Percentiles rank a stretch among this genome's conserved stretches.
phyloP scores from a whole-genome alignment of 371 early-diverging fungal genomes.

The Massospora cicadina region DNA sequence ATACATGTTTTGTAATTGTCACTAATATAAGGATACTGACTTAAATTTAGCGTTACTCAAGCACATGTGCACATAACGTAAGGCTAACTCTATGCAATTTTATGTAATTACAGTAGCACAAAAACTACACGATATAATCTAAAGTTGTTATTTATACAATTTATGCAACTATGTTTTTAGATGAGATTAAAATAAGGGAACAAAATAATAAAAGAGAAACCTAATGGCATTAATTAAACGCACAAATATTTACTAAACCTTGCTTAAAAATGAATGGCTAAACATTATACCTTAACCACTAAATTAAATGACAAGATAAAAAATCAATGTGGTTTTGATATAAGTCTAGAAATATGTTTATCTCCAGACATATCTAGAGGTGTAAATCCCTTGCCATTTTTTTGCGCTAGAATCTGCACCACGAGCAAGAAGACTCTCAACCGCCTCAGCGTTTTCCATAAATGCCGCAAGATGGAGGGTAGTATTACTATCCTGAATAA shows the following conservation, averaged over 20 bases:
- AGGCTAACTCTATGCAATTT: too few species aligned
- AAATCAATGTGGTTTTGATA: background rate
- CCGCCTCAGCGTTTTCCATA: constrained; percentile 26
- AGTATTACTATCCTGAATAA: constrained; percentile 21
- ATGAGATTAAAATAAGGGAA: background rate
- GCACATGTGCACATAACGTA: too few species aligned
- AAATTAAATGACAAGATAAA: background rate
- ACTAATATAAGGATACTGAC: too few species aligned
- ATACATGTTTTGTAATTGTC: too few species aligned
- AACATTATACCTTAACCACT: too few species aligned
- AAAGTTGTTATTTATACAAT: background rate
- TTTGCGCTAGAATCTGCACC: constrained; percentile 21
- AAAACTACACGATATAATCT: too few species aligned
- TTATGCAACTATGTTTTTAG: background rate
- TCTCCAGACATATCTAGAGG: constrained; percentile 19
- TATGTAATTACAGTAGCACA: too few species aligned
- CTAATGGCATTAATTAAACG: background rate
- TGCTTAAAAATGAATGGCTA: too few species aligned
- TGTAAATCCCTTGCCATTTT: constrained; percentile 30
- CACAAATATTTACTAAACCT: background rate
- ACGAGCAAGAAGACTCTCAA: constrained; percentile 25
- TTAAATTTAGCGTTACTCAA: too few species aligned
- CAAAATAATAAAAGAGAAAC: background rate
- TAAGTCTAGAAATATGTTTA: background rate
- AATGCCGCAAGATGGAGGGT: constrained; percentile 32